Conservation (phyloP, 495 filamentous ascomycete species). For the Apodospora peruviana region DNA sequence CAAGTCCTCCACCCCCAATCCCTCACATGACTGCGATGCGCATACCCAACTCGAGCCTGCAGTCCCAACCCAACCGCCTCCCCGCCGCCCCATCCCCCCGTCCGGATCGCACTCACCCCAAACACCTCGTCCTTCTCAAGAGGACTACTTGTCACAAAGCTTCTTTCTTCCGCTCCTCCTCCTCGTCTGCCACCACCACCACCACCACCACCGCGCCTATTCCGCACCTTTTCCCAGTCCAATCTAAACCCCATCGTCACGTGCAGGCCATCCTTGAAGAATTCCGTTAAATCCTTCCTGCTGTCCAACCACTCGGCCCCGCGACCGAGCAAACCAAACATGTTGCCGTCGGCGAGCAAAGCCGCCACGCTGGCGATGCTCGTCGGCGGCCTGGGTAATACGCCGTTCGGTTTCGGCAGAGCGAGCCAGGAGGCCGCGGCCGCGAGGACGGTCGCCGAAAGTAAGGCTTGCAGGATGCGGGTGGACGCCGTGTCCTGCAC, state of each 20-base stretch:
- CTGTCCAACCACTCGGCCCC: constrained; percentile 17
- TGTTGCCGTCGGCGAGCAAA: constrained; percentile 25
- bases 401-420: constrained; percentile 15
- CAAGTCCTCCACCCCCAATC: constrained; percentile 21
- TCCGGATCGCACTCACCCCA: constrained; percentile 12
- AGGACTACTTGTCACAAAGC: too few relatives aligned
- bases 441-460: constrained; percentile 18
- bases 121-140: constrained; percentile 12
- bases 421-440: constrained; percentile 15
- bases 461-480: constrained; percentile 27
- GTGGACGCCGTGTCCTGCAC: constrained; percentile 27
- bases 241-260: constrained; percentile 18
- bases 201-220: constrained; percentile 1
- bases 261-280: constrained; percentile 17
- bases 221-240: constrained; percentile 13
- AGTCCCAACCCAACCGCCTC: constrained; percentile 18
- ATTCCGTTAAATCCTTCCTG: constrained; percentile 3
- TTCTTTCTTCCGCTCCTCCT: too few relatives aligned
- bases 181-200: background rate
- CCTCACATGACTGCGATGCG: constrained; percentile 12
- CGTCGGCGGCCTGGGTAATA: constrained; percentile 25
- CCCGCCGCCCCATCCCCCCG: constrained; percentile 19
- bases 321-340: constrained; percentile 13
- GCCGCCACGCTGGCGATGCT: constrained; percentile 27
- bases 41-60: constrained; percentile 14